Conservation (phyloP, 768 basidiomycete genomes). For the Mrakia frigida region DNA sequence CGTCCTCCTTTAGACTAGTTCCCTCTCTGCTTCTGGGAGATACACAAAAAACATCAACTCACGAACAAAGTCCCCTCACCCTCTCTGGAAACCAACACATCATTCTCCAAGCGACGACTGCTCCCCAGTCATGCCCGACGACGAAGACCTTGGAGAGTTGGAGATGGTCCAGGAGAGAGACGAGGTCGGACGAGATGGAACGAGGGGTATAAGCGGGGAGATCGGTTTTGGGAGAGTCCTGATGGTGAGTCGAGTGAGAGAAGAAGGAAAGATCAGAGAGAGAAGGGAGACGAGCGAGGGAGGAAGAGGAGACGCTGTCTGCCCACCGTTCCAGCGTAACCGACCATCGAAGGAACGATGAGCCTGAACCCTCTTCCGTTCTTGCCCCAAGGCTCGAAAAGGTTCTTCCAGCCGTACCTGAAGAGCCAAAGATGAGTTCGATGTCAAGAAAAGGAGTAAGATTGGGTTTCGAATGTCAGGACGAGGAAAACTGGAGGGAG, state of each 20-base stretch:
- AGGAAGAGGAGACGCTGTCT: background rate
- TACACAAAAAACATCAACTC: constrained; percentile 40
- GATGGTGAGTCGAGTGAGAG: too few species aligned
- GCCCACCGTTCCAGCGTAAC: background rate
- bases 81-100: constrained; percentile 68
- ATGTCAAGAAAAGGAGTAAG: too few species aligned
- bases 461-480: too few species aligned
- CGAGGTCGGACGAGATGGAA: background rate
- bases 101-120: constrained; percentile 59
- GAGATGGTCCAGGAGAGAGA: background rate
- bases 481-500: background rate
- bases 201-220: background rate
- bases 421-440: background rate
- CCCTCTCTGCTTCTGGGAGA: background rate
- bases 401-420: constrained; percentile 6
- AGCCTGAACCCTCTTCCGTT: background rate
- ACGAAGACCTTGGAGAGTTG: constrained; percentile 46
- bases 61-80: constrained; percentile 59
- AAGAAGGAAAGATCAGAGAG: background rate
- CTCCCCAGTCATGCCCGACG: constrained; percentile 79
- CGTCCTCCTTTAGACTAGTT: background rate
- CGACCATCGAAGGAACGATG: background rate
- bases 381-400: background rate
- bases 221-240: background rate
- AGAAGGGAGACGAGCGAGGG: background rate